These are phyloP conservation scores for Cercospora sp. DNA, from an alignment of 2,329 filamentous ascomycete species.

Conservation along the genomic window DNA sequence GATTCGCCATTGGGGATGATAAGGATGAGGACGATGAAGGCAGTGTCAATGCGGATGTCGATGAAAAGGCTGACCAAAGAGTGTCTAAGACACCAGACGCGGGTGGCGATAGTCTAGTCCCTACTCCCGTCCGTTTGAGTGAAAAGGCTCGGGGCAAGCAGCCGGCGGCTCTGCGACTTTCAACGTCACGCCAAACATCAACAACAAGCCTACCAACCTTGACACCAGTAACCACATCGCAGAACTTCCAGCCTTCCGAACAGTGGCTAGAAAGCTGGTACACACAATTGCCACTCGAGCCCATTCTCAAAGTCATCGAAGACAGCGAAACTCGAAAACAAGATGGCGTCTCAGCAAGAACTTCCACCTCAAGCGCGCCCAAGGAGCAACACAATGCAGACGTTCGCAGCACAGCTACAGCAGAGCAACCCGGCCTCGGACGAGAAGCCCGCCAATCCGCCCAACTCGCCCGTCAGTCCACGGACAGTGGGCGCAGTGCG, in stretches of 20 bases:
- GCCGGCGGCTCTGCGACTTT: slow-evolving; percentile 60
- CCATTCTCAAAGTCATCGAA: slow-evolving; percentile 32
- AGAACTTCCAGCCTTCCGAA: slow-evolving; percentile 72
- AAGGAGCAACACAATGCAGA: slow-evolving; percentile 12
- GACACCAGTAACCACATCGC: slow-evolving; percentile 50
- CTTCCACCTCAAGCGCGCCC: slow-evolving; percentile 8
- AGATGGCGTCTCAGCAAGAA: slow-evolving; percentile 13
- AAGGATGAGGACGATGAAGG: slow-evolving; percentile 59
- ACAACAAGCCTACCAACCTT: slow-evolving; percentile 74
- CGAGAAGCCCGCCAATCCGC: slow-evolving; percentile 22
- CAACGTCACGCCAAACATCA: slow-evolving; percentile 66
- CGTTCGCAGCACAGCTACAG: slow-evolving; percentile 15
- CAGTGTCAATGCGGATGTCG: slow-evolving; percentile 12
- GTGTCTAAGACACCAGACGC: not conserved
- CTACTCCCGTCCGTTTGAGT: slow-evolving; percentile 65
- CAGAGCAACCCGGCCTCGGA: slow-evolving; percentile 11
- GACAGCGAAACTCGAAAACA: slow-evolving; percentile 20
- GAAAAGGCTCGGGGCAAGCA: slow-evolving; percentile 96
- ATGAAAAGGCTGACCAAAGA: not conserved
- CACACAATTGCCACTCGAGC: slow-evolving; percentile 83
- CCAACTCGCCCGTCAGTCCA: slow-evolving; percentile 19
- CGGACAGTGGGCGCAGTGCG: slow-evolving; percentile 2
- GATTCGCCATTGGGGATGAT: slow-evolving; percentile 88
- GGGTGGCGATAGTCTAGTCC: not conserved
- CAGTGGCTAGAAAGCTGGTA: slow-evolving; percentile 92